Evolutionary conservation across 345 rosid species (phyloP).

Genomic region (Melaleuca quinquenervia): DNA sequence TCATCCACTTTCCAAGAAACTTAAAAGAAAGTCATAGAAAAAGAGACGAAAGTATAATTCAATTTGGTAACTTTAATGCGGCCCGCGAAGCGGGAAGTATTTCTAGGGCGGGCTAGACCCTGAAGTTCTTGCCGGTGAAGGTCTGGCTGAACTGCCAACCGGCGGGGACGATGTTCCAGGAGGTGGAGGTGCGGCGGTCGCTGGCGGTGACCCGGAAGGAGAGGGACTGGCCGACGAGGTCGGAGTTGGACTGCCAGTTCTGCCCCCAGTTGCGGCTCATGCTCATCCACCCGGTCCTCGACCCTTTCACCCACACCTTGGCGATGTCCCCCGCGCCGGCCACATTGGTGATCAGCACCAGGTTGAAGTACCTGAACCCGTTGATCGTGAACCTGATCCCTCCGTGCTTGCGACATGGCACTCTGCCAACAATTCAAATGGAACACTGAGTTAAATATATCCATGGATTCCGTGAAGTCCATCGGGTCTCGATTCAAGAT

Average conservation of each 20-base stretch:
- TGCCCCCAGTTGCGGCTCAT: conserved; percentile 74
- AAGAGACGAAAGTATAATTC: background rate
- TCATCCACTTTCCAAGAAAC: background rate
- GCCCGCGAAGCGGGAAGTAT: background rate
- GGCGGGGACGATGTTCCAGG: conserved; percentile 31
- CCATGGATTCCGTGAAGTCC: background rate
- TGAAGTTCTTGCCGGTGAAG: conserved; percentile 47
- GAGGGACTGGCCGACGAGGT: conserved; percentile 46
- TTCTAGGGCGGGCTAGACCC: conserved; percentile 6
- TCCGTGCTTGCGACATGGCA: conserved; percentile 47
- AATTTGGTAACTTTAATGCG: background rate
- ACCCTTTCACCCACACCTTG: conserved; percentile 43
- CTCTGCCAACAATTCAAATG: conserved; percentile 8
- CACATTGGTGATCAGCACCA: conserved; percentile 55
- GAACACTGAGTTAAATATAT: background rate
- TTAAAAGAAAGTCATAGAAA: background rate
- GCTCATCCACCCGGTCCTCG: conserved; percentile 45
- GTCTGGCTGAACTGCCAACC: conserved; percentile 55
- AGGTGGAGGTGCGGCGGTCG: conserved; percentile 38
- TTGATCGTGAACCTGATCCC: conserved; percentile 64
- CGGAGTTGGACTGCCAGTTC: conserved; percentile 62
- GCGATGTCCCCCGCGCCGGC: conserved; percentile 60
- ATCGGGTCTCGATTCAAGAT: too few relatives aligned
- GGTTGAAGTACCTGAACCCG: conserved; percentile 63
- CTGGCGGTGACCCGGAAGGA: conserved; percentile 38